Percentiles rank a stretch among this genome's conserved stretches.
Conservation (phyloP, 257 asterid species). For the Solanum ossicruentum region DNA sequence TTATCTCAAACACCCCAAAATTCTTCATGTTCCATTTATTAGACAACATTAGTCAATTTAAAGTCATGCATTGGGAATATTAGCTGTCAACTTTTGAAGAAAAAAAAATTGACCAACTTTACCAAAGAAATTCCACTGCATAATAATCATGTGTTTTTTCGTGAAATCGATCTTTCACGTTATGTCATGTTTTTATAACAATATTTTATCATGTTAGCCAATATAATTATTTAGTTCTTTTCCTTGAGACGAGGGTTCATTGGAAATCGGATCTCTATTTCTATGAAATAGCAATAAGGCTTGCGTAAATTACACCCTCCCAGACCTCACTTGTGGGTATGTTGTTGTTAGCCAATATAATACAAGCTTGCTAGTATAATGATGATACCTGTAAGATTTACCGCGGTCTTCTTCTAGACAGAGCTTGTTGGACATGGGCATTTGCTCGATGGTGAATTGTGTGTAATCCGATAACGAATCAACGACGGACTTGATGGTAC, state of each 20-base stretch:
- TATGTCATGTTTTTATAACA: background rate
- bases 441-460: slow-evolving; percentile 75
- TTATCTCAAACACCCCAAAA: background rate
- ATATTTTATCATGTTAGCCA: too few relatives aligned
- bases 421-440: slow-evolving; percentile 64
- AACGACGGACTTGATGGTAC: slow-evolving; percentile 35
- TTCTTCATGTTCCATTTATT: background rate
- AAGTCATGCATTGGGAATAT: background rate
- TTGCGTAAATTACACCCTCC: too few relatives aligned
- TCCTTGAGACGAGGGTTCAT: too few relatives aligned
- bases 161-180: background rate
- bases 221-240: too few relatives aligned
- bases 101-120: background rate
- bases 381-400: slow-evolving; percentile 35
- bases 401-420: slow-evolving; percentile 54
- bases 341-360: too few relatives aligned
- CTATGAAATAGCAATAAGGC: too few relatives aligned
- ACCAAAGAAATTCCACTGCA: background rate
- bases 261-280: too few relatives aligned
- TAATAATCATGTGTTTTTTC: too few relatives aligned
- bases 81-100: background rate
- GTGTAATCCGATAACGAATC: slow-evolving; percentile 41
- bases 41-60: background rate
- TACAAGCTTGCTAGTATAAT: too few relatives aligned
- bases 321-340: too few relatives aligned